phyloP scores from a whole-genome alignment of 1,284 basidiomycete species.

The Ceratobasidium sp. region DNA sequence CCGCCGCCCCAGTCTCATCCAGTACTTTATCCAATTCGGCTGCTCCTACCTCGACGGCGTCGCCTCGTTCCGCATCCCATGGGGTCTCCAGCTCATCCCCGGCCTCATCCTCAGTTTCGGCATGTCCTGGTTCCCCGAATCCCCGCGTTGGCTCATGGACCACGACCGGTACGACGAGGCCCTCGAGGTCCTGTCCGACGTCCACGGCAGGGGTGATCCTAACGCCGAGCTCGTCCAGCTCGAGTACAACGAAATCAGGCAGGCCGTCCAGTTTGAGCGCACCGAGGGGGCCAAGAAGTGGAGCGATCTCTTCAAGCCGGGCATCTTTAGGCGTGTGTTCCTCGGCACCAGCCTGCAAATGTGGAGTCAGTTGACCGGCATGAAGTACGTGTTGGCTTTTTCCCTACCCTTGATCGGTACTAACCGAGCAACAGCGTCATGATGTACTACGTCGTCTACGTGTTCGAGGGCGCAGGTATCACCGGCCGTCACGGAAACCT shows the following conservation, averaged over 20 bases:
- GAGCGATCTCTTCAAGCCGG: conserved; percentile 70
- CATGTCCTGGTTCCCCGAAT: conserved; percentile 60
- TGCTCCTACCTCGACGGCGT: conserved; percentile 75
- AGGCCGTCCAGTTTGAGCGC: conserved; percentile 77
- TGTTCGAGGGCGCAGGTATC: conserved; percentile 79
- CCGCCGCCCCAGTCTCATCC: conserved; percentile 24
- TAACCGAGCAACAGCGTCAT: conserved; percentile 62
- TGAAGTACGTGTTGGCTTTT: conserved; percentile 47
- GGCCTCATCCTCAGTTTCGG: conserved; percentile 74
- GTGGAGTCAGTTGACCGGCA: conserved; percentile 71
- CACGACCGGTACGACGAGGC: conserved; percentile 71
- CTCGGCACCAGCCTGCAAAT: conserved; percentile 69
- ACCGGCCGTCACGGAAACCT: conserved; percentile 75
- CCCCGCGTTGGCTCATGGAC: conserved; percentile 74
- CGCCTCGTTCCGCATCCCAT: conserved; percentile 81
- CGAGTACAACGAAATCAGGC: conserved; percentile 82
- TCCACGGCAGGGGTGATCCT: conserved; percentile 78
- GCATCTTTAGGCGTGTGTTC: conserved; percentile 67
- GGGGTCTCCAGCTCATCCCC: conserved; percentile 81
- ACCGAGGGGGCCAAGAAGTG: conserved; percentile 77
- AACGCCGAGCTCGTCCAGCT: conserved; percentile 74
- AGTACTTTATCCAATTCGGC: conserved; percentile 58
- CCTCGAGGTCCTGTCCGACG: conserved; percentile 77
- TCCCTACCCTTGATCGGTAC: neutral
- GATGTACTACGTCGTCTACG: conserved; percentile 72